phyloP scores from a whole-genome alignment of 2,329 filamentous ascomycete genomes.

The Cladosporium colombiae region DNA sequence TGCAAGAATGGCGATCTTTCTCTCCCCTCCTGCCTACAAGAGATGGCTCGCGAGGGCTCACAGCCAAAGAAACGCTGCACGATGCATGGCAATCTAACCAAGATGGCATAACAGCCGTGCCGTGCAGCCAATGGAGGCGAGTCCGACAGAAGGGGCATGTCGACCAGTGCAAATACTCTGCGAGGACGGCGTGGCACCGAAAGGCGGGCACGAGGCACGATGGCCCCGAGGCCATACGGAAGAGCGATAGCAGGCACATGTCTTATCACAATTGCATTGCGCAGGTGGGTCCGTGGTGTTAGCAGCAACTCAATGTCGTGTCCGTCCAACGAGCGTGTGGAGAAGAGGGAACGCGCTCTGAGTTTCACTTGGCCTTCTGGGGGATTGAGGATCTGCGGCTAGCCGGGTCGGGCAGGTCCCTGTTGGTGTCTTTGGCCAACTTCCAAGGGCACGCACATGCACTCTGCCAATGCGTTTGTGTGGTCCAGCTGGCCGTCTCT shows the following conservation, averaged over 20 bases:
- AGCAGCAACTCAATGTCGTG: constrained; percentile 10
- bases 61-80: constrained; percentile 16
- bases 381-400: constrained; percentile 12
- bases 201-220: background rate
- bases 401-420: constrained; percentile 16
- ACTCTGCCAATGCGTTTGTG: background rate
- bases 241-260: constrained; percentile 10
- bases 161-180: background rate
- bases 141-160: background rate
- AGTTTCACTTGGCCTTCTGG: constrained; percentile 14
- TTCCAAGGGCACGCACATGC: background rate
- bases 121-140: background rate
- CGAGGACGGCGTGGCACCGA: background rate
- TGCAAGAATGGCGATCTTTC: constrained; percentile 16
- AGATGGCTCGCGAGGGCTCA: constrained; percentile 2
- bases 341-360: background rate
- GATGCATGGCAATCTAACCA: constrained; percentile 2
- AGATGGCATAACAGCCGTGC: constrained; percentile 3
- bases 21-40: constrained; percentile 7
- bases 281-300: background rate
- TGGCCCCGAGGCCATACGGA: constrained; percentile 9
- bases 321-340: constrained; percentile 12
- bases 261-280: background rate
- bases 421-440: background rate
- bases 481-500: background rate